Base-by-base conservation (phyloP, 495 filamentous ascomycete genomes). In the Sphaerosporella brunnea region DNA sequence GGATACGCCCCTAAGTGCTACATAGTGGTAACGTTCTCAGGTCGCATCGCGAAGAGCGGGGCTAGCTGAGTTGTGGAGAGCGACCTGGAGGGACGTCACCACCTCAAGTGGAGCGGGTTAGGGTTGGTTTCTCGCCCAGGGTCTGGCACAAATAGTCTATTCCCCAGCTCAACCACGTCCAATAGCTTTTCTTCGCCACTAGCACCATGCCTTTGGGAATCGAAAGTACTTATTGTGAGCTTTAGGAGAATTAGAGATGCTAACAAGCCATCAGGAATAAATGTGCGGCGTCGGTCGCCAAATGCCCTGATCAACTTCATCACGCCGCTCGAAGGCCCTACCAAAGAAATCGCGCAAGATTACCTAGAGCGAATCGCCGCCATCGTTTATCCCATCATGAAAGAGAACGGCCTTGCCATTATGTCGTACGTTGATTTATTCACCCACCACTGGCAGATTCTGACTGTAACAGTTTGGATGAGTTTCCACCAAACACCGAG, bases 341-440 rank as follows among this genome's bases (percentile, higher is more conserved):
- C 73, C 46, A 66, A 75, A 42, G 58, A 60, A 0, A 70, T 70
- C 37, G 75, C 83, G 11, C 70, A 77, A 55, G 75, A 80, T 54
- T 84, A 80, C 53, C 65, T 88, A 4, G 76, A 80, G 53, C 70
- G 79, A 19, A 80, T 88, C 44, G 82, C 82, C 8, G 82, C 82
- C 16, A 79, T 84, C 37, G 57, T 60, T 19, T 53, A 53, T 45
- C 57, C 56, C 21, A 69, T 88, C 50, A 87, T 85, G 82, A 75
- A 70, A 54, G 63, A 69, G 19, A 64, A 84, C 53, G 68, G 74
- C 53, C 65, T 88, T 41, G 68, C 70, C 15, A 73, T 87, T 47
- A 79, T 72, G 64, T 70, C 81, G 57, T 60, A 60, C 21, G 53
- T 23, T 21, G n/a, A 13, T 28, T 32, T 11, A 24, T 34, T 11